Conservation (phyloP, 139 green algal species). For the Deuterostichococcus epilithicus region DNA sequence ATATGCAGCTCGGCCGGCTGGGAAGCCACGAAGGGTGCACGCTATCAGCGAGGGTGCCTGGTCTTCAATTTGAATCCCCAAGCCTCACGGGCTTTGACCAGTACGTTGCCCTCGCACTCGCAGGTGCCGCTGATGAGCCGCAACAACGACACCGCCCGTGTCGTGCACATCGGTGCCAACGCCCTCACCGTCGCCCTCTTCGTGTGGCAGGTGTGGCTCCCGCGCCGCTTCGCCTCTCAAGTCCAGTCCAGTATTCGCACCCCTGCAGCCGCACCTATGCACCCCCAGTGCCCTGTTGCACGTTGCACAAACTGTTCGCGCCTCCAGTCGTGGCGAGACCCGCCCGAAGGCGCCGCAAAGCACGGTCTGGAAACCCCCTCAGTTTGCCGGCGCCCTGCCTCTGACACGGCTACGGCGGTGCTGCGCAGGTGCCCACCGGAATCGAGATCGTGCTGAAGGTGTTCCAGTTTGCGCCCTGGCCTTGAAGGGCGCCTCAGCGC, state of each 20-base stretch:
- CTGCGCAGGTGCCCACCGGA: constrained; percentile 80
- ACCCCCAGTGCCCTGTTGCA: neutral
- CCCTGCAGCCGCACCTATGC: no score
- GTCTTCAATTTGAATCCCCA: no score
- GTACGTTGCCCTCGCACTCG: no score
- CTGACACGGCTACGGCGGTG: no score
- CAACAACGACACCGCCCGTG: constrained; percentile 87
- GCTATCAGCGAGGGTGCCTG: no score
- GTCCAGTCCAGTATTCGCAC: neutral
- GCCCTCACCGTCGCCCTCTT: constrained; percentile 85
- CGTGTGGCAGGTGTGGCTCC: constrained; percentile 60
- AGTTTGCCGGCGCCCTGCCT: no score
- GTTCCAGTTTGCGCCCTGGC: constrained; percentile 72
- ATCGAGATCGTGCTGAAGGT: constrained; percentile 94
- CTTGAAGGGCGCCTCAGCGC: constrained; percentile 40
- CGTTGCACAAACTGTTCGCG: neutral
- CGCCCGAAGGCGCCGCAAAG: no score
- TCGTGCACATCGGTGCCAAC: constrained; percentile 91
- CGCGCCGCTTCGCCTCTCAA: neutral
- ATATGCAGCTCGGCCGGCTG: no score
- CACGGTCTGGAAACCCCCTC: no score
- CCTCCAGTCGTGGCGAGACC: no score
- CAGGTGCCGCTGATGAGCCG: constrained; percentile 95
- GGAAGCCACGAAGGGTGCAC: no score
- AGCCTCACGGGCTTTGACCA: no score